Evolutionary conservation across 805 yeast species (phyloP).

Genomic region (Saturnispora quitensis): DNA sequence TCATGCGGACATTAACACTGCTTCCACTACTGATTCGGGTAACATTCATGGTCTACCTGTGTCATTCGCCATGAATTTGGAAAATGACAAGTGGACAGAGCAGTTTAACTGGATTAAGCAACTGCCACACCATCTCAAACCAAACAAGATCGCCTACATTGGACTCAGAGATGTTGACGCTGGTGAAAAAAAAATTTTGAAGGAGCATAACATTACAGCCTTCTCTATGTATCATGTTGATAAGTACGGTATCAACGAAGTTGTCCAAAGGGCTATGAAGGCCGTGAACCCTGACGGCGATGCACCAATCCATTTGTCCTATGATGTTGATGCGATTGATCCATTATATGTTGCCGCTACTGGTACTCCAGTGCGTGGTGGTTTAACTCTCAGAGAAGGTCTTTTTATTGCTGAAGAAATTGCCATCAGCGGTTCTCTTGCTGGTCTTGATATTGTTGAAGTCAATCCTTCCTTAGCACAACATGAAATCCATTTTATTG

Average conservation of each 20-base stretch:
- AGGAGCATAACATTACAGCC: slow-evolving; percentile 66
- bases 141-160: slow-evolving; percentile 76
- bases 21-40: slow-evolving; percentile 74
- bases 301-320: slow-evolving; percentile 77
- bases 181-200: slow-evolving; percentile 70
- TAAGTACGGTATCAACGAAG: slow-evolving; percentile 84
- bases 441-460: slow-evolving; percentile 87
- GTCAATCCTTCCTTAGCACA: slow-evolving; percentile 84
- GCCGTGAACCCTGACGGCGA: slow-evolving; percentile 62
- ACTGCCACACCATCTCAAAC: slow-evolving; percentile 52
- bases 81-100: slow-evolving; percentile 55
- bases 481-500: slow-evolving; percentile 63
- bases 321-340: slow-evolving; percentile 95
- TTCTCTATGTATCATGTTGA: slow-evolving; percentile 95
- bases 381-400: slow-evolving; percentile 89
- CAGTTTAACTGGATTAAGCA: slow-evolving; percentile 58
- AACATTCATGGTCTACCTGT: slow-evolving; percentile 97
- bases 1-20: slow-evolving; percentile 93
- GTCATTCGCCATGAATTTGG: slow-evolving; percentile 79
- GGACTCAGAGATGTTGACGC: slow-evolving; percentile 91
- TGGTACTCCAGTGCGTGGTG: slow-evolving; percentile 97
- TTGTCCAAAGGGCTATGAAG: slow-evolving; percentile 83
- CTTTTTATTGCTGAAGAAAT: slow-evolving; percentile 85
- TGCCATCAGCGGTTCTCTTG: slow-evolving; percentile 81
- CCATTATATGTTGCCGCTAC: slow-evolving; percentile 94